Percentiles rank a stretch among this genome's conserved stretches.
Conservation (phyloP, 1,139 yeast genomes). For the Debaryomyces fabryi region DNA sequence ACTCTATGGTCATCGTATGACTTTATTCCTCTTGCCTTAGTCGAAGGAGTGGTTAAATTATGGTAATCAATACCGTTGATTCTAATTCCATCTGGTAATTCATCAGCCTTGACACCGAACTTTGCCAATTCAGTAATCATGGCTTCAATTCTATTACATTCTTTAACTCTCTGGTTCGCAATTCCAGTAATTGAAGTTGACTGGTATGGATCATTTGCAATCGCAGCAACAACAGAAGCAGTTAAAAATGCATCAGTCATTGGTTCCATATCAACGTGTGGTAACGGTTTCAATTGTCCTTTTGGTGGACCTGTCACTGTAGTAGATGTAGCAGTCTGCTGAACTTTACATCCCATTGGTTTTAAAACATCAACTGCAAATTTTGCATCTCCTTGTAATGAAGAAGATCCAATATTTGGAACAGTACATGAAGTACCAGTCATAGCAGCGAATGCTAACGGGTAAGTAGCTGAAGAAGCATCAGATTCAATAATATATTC, state of each 20-base stretch:
- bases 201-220: constrained; percentile 57
- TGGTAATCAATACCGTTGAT: constrained; percentile 65
- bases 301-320: constrained; percentile 87
- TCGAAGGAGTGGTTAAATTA: constrained; percentile 52
- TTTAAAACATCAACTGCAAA: constrained; percentile 90
- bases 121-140: constrained; percentile 88
- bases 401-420: constrained; percentile 90
- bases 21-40: constrained; percentile 56
- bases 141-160: constrained; percentile 94
- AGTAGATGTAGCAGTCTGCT: constrained; percentile 80
- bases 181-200: constrained; percentile 89
- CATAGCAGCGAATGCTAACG: constrained; percentile 97
- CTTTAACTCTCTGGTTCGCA: constrained; percentile 97
- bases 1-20: constrained; percentile 97
- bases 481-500: constrained; percentile 93
- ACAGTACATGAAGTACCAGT: constrained; percentile 91
- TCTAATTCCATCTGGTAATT: constrained; percentile 89
- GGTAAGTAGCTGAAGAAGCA: constrained; percentile 98
- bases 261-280: constrained; percentile 94
- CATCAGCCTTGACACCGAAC: constrained; percentile 85
- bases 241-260: constrained; percentile 99
- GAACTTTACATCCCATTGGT: constrained; percentile 95
- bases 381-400: constrained; percentile 96
- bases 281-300: constrained; percentile 69
- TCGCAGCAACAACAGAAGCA: constrained; percentile 95